A percentile compares a stretch with the other conserved stretches of the same genome.
These are phyloP conservation scores for Septoria linicola DNA, from an alignment of 2,329 filamentous ascomycete species.

Conservation along the genomic window DNA sequence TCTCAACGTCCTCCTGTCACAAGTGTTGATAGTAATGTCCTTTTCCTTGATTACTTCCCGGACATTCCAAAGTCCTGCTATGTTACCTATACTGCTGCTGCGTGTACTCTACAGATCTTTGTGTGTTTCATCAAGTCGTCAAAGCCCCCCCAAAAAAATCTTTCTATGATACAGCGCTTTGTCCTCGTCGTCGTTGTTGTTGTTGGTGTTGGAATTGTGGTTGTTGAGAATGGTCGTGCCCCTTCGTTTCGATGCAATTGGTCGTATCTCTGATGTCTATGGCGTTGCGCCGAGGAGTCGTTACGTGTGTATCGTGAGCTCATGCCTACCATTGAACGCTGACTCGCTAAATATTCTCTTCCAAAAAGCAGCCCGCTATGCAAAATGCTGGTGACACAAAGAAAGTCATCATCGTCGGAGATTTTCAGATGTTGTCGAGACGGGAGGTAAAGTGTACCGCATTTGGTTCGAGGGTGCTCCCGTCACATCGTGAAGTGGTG, in stretches of 20 bases:
- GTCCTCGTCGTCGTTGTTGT: neutral
- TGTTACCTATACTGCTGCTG: neutral
- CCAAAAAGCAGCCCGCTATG: conserved; percentile 5
- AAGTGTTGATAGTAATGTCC: neutral
- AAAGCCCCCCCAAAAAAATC: neutral
- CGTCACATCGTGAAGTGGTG: conserved; percentile 32
- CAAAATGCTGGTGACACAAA: conserved; percentile 7
- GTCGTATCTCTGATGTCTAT: conserved; percentile 10
- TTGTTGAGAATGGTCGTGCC: too few species aligned
- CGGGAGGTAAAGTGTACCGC: conserved; percentile 34
- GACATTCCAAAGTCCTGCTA: neutral
- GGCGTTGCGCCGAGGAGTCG: conserved; percentile 1
- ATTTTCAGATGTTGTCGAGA: conserved; percentile 32
- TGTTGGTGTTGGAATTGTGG: too few species aligned
- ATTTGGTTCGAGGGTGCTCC: conserved; percentile 22
- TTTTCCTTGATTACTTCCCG: neutral
- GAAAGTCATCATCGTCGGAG: conserved; percentile 21
- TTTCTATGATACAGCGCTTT: too few species aligned
- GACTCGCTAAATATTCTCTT: neutral
- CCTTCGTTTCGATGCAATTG: too few species aligned
- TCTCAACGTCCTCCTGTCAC: conserved; percentile 15
- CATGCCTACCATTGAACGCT: conserved; percentile 8
- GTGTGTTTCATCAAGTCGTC: neutral
- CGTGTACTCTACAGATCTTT: too few species aligned
- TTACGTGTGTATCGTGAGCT: conserved; percentile 2